phyloP scores from a whole-genome alignment of 306 rosid genomes.

The Dalbergia oliveri region DNA sequence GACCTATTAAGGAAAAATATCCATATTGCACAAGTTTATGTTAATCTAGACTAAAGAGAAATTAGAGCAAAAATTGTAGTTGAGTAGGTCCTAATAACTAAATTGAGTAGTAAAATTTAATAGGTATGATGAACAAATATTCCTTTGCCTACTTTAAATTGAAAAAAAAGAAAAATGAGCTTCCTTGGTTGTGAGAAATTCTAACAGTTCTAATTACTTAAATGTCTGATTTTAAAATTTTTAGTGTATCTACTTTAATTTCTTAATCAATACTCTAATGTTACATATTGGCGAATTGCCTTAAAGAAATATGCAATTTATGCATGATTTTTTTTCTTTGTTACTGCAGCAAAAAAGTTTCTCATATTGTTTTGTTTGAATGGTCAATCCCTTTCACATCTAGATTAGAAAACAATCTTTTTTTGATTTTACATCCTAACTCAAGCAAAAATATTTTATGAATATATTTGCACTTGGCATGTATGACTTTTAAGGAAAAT shows the following conservation, averaged over 20 bases:
- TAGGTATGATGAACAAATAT: too few species aligned
- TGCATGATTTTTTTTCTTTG: neutral
- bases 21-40: neutral
- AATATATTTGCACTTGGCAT: too few species aligned
- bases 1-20: neutral
- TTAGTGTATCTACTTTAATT: too few species aligned
- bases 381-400: neutral
- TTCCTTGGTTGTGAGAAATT: too few species aligned
- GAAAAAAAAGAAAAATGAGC: too few species aligned
- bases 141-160: too few species aligned
- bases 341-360: neutral
- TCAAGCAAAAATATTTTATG: too few species aligned
- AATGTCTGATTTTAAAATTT: neutral
- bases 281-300: neutral
- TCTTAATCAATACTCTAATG: too few species aligned
- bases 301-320: neutral
- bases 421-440: too few species aligned
- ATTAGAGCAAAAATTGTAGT: neutral
- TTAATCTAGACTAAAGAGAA: slow-evolving; percentile 3
- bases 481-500: too few species aligned
- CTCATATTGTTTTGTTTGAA: neutral
- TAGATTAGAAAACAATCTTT: neutral
- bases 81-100: neutral
- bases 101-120: neutral
- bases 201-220: neutral